Base-by-base conservation (phyloP, 805 yeast genomes). In the Lipomyces mesembrius region DNA sequence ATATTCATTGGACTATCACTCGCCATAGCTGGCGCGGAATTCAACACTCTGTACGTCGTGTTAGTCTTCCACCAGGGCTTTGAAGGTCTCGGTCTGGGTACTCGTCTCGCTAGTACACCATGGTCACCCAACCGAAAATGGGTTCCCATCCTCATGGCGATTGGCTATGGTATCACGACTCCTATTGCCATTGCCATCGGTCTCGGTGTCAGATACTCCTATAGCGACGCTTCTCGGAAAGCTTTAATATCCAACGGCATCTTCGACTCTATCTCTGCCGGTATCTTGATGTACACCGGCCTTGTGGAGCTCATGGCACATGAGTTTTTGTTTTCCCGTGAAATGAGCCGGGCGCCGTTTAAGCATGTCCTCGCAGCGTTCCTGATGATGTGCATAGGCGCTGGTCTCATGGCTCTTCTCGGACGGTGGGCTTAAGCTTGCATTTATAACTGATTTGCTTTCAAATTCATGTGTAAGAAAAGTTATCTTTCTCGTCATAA, bases 31-130 rank as follows among this genome's bases (percentile, higher is more conserved):
- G 95, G 93, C 59, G 88, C 85, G 1, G 94, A 89, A 75, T 91
- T 90, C 75, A 84, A 81, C 66, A 84, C 90, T 5, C 79, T 91
- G 60, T 90, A 88, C 77, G 83, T 88, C 69, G 97, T 79, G 35
- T 66, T 79, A 14, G 74, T 75, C 3, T 74, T 79, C 68, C 81
- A 89, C 77, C 94, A 89, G 77, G 82, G 87, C 74, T 90, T 89
- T 74, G 94, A 89, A 79, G 94, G 94, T 70, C 81, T 89, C 62
- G 94, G 94, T 72, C 82, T 89, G 69, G 93, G 94, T 39, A 82
- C 93, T 11, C 83, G 95, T 75, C 77, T 88, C 59, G 85, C 90
- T 1, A 81, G 82, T 49, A 84, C 87, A 22, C 79, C 81, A 1
- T 88, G 88, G 85, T 88, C 89, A 8, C 66, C 73, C 27, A 49